Conservation (phyloP, 2,329 filamentous ascomycete genomes). For the Cordyceps pruinosa region DNA sequence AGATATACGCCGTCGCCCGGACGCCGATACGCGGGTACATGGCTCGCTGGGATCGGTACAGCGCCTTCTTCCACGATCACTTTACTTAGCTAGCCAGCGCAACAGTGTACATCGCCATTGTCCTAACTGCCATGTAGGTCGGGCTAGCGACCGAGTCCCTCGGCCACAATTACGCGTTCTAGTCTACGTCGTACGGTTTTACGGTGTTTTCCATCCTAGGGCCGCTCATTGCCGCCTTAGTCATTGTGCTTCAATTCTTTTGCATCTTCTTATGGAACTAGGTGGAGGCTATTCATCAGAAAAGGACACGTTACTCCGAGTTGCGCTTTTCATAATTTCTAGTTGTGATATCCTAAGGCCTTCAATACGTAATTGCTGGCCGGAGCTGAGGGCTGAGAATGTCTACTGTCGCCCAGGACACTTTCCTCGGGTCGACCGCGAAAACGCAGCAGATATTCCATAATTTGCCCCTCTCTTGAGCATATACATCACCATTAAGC, state of each 20-base stretch:
- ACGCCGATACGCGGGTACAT: neutral
- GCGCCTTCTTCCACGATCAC: neutral
- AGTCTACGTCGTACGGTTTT: neutral
- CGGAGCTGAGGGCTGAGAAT: too few species aligned
- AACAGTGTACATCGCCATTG: neutral
- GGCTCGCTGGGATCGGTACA: neutral
- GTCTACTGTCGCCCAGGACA: too few species aligned
- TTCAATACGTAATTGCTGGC: too few species aligned
- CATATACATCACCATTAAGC: too few species aligned
- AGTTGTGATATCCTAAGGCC: too few species aligned
- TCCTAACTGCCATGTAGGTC: neutral
- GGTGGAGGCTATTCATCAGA: too few species aligned
- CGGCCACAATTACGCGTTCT: neutral
- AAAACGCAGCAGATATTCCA: too few species aligned
- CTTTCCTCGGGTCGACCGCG: too few species aligned
- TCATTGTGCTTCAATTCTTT: neutral
- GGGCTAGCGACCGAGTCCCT: neutral
- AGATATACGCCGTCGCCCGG: neutral
- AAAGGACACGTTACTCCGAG: too few species aligned
- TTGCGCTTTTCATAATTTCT: too few species aligned
- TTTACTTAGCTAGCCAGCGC: neutral
- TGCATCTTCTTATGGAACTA: neutral
- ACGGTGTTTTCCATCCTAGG: neutral
- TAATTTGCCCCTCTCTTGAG: too few species aligned
- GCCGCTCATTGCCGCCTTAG: neutral